Conservation (phyloP, 139 green algal species). For the Penium margaritaceum region DNA sequence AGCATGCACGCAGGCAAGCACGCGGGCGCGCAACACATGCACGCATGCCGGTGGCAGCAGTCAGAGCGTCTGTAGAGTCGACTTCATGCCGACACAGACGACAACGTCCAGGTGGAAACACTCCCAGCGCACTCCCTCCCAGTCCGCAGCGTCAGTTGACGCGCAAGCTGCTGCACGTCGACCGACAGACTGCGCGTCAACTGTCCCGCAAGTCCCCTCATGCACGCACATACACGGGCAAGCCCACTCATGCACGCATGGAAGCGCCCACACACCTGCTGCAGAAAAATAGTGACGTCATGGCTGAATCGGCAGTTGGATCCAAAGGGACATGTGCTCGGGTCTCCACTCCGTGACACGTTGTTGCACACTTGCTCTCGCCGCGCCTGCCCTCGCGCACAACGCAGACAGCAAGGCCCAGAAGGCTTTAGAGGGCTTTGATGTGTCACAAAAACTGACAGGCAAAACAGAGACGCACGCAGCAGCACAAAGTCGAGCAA, state of each 20-base stretch:
- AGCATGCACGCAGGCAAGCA: too few relatives aligned
- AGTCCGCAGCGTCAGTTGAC: neutral
- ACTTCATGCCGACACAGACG: too few relatives aligned
- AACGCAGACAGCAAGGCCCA: neutral
- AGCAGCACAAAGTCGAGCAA: neutral
- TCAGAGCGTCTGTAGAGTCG: too few relatives aligned
- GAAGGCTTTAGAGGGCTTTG: neutral
- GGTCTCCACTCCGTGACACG: neutral
- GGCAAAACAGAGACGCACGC: neutral
- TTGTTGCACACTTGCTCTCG: slow-evolving; percentile 3
- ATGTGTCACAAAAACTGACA: neutral
- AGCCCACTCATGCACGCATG: neutral
- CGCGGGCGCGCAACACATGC: too few relatives aligned
- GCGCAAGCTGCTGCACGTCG: neutral
- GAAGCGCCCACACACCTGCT: neutral
- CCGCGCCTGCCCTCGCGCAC: too few relatives aligned
- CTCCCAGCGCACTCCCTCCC: neutral
- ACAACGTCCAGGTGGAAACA: too few relatives aligned
- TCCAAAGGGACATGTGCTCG: slow-evolving; percentile 25
- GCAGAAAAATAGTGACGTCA: slow-evolving; percentile 18
- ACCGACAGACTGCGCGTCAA: slow-evolving; percentile 16
- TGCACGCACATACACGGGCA: neutral
- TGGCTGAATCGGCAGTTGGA: slow-evolving; percentile 33
- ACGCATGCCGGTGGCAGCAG: too few relatives aligned
- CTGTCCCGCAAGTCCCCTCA: too few relatives aligned